Evolutionary conservation across 768 basidiomycete species (phyloP), one percentile per base, ranked within the genome.

Genomic region (Polyporus arcularius): DNA sequence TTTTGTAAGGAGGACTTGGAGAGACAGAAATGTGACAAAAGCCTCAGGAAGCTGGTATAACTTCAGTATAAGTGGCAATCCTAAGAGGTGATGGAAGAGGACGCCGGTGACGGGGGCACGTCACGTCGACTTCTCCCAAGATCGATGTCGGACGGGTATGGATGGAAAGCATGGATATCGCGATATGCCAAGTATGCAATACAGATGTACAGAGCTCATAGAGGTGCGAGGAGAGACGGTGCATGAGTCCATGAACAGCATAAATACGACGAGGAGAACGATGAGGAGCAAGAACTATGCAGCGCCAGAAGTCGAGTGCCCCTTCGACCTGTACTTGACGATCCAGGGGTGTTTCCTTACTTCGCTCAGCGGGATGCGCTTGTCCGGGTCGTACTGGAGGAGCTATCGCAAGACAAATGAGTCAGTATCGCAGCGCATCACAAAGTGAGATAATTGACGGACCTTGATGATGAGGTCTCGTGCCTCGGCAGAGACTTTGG

Each of bases 331-430:
- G 63, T 89, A 80, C 68, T 80, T 88, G 28, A 86, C 75, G 49
- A 98, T 89, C 94, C 96, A 98, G 10, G 94, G 93, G 69, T 96
- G 95, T 4, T 78, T 78, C 30, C 87, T 78, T 32, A 94, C 95
- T 15, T 94, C 87, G 0, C 76, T 72, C 28, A 97, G 80, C 0
- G 94, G 78, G 15, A 98, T 65, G 5, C 96, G 85, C 57, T 88
- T 82, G 65, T 87, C 82, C 0, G 94, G 91, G 26, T 92, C 87
- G 63, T 92, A 86, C 72, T 85, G 88, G 14, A 98, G 82, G 15
- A 98, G 84, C 96, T 98, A 65, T 32, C 15, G 35, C 11, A 3
- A 1, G 21, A 12, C 16, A 26, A 26, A 26, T 26, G 31, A 53
- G 15, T 15, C 10, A 26, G 46, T 16, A 16, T 18, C 14, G 28